Evolutionary conservation across 164 flowering plant species (phyloP).

Genomic region (Houttuynia cordata): DNA sequence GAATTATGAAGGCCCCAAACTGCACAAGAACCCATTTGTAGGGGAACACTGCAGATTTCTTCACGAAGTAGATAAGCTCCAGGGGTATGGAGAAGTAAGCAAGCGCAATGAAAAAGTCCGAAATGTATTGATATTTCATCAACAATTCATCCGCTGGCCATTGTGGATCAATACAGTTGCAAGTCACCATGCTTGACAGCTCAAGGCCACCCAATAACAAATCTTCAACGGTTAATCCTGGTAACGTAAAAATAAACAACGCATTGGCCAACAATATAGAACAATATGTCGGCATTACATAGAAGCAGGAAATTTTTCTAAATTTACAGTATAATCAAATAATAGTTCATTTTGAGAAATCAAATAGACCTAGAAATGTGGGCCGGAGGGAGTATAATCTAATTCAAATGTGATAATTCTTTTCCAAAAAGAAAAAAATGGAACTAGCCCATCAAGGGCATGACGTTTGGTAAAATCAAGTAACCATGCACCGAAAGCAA

Average conservation of each 20-base stretch:
- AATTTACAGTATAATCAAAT: no score
- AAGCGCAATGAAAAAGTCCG: slow-evolving; percentile 47
- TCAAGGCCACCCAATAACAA: not conserved
- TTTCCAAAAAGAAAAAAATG: no score
- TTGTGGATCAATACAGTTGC: slow-evolving; percentile 2
- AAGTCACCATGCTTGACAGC: not conserved
- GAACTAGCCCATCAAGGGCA: no score
- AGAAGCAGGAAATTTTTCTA: no score
- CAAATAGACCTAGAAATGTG: no score
- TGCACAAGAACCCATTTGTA: slow-evolving; percentile 78
- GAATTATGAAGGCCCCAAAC: slow-evolving; percentile 70
- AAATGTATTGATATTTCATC: slow-evolving; percentile 53
- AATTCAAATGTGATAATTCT: no score
- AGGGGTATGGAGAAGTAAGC: slow-evolving; percentile 70
- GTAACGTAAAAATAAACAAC: not conserved
- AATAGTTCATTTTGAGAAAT: no score
- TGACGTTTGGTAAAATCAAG: no score
- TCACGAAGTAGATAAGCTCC: slow-evolving; percentile 56
- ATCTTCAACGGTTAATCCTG: not conserved
- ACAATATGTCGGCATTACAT: not conserved
- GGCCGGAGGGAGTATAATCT: no score
- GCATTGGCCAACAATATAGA: not conserved
- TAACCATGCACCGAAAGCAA: no score
- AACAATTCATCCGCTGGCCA: not conserved
- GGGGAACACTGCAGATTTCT: slow-evolving; percentile 57